phyloP scores from a whole-genome alignment of 2,329 filamentous ascomycete species.

The Ophiosphaerella herpotricha region DNA sequence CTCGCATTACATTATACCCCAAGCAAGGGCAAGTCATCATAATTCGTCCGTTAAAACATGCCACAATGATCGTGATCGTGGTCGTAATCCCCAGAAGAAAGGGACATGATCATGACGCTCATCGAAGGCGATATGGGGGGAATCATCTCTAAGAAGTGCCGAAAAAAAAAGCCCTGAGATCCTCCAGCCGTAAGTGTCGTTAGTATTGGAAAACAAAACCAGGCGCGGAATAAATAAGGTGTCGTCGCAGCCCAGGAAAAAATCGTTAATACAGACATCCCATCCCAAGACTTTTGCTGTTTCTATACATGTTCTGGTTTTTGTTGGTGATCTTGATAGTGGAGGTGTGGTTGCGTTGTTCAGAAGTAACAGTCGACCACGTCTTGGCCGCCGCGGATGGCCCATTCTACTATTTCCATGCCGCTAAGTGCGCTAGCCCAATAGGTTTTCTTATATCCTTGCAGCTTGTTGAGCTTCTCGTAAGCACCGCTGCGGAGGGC shows the following conservation, averaged over 20 bases:
- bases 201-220: neutral
- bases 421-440: conserved; percentile 44
- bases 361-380: conserved; percentile 42
- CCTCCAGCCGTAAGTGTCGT: no score
- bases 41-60: neutral
- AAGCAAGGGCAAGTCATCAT: neutral
- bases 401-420: conserved; percentile 48
- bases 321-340: no score
- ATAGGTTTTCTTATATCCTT: conserved; percentile 45
- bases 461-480: conserved; percentile 37
- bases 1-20: neutral
- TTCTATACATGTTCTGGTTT: neutral
- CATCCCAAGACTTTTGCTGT: neutral
- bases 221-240: neutral
- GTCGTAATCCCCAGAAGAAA: conserved; percentile 7
- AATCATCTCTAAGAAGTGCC: conserved; percentile 25
- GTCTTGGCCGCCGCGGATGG: conserved; percentile 41
- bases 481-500: conserved; percentile 36
- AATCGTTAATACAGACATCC: conserved; percentile 3
- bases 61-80: conserved; percentile 11
- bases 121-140: conserved; percentile 30
- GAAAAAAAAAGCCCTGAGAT: conserved; percentile 17
- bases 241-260: neutral
- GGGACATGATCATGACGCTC: conserved; percentile 32
- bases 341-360: neutral